Conservation (phyloP, 306 rosid genomes). For the Lathyrus sativus region DNA sequence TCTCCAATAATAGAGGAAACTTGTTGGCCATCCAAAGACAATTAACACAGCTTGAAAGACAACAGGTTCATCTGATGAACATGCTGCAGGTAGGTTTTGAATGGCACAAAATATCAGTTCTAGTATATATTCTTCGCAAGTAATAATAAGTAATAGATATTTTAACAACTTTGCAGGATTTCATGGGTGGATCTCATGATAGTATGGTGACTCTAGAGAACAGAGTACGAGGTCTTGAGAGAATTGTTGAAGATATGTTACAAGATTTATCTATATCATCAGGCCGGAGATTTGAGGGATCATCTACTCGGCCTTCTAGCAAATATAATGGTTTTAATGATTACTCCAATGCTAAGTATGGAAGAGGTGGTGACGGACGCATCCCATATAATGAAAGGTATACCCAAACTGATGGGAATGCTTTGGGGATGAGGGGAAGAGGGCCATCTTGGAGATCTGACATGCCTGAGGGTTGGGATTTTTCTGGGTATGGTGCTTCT, state of each 20-base stretch:
- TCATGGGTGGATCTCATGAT: constrained; percentile 99
- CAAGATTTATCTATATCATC: constrained; percentile 85
- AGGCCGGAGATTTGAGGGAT: constrained; percentile 85
- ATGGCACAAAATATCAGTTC: constrained; percentile 34
- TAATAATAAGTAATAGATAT: constrained; percentile 22
- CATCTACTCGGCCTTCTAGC: constrained; percentile 66
- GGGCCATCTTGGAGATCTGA: constrained; percentile 88
- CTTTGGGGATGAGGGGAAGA: constrained; percentile 75
- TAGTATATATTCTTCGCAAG: constrained; percentile 23
- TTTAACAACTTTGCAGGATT: constrained; percentile 69
- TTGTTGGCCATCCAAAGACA: constrained; percentile 97
- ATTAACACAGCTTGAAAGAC: constrained; percentile 89
- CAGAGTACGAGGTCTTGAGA: constrained; percentile 95
- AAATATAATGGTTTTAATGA: constrained; percentile 84
- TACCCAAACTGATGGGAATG: constrained; percentile 75
- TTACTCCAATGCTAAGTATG: constrained; percentile 72
- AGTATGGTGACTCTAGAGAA: constrained; percentile 94
- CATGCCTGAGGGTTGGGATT: constrained; percentile 74
- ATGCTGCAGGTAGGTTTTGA: constrained; percentile 81
- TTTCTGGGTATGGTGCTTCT: constrained; percentile 64
- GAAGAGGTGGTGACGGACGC: constrained; percentile 82
- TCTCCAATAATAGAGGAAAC: constrained; percentile 81
- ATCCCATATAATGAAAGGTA: constrained; percentile 68
- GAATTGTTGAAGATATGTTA: constrained; percentile 96
- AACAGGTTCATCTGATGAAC: constrained; percentile 95